Conservation (phyloP, 139 green algal species). For the Pedinophyceae sp. region DNA sequence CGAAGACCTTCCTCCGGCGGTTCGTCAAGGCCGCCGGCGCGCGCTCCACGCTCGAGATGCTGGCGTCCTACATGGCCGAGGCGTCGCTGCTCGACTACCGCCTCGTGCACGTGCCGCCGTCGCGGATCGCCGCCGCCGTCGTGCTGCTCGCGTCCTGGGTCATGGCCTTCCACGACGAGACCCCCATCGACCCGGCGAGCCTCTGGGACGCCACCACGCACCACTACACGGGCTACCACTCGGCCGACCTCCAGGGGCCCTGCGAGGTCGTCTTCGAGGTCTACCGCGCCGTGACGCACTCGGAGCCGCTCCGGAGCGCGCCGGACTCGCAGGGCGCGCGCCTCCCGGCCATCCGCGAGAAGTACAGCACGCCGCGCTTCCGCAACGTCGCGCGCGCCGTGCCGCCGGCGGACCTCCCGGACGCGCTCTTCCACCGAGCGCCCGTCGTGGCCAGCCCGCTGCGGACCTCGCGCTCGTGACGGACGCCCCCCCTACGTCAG, state of each 20-base stretch:
- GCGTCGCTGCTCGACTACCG: constrained; percentile 71
- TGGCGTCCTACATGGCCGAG: constrained; percentile 78
- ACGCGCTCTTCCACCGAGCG: too few relatives aligned
- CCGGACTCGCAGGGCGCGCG: constrained; percentile 10
- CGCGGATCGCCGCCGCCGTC: constrained; percentile 49
- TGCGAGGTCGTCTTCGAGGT: too few relatives aligned
- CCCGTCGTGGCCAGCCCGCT: too few relatives aligned
- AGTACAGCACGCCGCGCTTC: constrained; percentile 21
- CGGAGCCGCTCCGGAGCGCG: constrained; percentile 8
- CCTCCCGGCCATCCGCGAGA: constrained; percentile 34
- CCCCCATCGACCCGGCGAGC: constrained; percentile 21
- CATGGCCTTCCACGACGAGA: too few relatives aligned
- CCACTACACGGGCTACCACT: constrained; percentile 44
- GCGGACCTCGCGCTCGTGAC: too few relatives aligned
- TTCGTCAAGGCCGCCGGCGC: constrained; percentile 37
- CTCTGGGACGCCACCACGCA: constrained; percentile 38
- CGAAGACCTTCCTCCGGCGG: constrained; percentile 78
- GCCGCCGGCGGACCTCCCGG: too few relatives aligned
- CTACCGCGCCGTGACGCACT: constrained; percentile 19
- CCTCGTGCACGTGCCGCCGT: constrained; percentile 60
- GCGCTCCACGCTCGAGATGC: constrained; percentile 24
- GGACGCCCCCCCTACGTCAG: too few relatives aligned
- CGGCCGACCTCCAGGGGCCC: constrained; percentile 34
- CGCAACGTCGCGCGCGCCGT: too few relatives aligned
- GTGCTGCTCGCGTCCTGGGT: constrained; percentile 61